These are phyloP conservation scores for Komagataella ulmi DNA, from an alignment of 805 yeast species.

Conservation along the genomic window DNA sequence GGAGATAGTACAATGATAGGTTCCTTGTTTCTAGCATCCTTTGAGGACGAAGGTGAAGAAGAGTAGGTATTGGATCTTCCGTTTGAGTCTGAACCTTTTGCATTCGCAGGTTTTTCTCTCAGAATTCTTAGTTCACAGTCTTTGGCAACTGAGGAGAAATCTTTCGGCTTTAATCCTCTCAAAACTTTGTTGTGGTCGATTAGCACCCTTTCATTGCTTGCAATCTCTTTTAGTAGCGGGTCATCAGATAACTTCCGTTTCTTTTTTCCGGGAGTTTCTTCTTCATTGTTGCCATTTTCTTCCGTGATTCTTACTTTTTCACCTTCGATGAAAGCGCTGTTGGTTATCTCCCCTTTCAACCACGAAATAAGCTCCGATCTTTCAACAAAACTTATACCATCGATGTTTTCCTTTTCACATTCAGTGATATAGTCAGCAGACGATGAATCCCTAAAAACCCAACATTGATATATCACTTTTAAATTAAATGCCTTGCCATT, in stretches of 20 bases:
- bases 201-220: constrained; percentile 27
- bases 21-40: constrained; percentile 21
- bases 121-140: constrained; percentile 52
- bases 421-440: constrained; percentile 73
- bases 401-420: constrained; percentile 49
- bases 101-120: constrained; percentile 8
- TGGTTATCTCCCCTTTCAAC: constrained; percentile 57
- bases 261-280: constrained; percentile 3
- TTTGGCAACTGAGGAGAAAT: constrained; percentile 53
- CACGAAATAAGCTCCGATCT: constrained; percentile 76
- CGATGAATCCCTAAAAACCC: constrained; percentile 59
- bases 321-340: constrained; percentile 36
- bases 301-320: constrained; percentile 7
- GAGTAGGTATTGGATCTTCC: constrained; percentile 2
- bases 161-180: constrained; percentile 52
- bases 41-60: background rate
- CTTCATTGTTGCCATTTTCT: constrained; percentile 1
- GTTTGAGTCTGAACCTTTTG: constrained; percentile 9
- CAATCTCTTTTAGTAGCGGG: constrained; percentile 34
- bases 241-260: constrained; percentile 23
- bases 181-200: constrained; percentile 26
- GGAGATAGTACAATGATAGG: constrained; percentile 74
- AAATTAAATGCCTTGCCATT: constrained; percentile 29
- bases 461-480: constrained; percentile 59
- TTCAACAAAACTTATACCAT: constrained; percentile 70